Evolutionary conservation across 352 stramenopile species (phyloP).

Genomic region (Phytophthora parvispora): DNA sequence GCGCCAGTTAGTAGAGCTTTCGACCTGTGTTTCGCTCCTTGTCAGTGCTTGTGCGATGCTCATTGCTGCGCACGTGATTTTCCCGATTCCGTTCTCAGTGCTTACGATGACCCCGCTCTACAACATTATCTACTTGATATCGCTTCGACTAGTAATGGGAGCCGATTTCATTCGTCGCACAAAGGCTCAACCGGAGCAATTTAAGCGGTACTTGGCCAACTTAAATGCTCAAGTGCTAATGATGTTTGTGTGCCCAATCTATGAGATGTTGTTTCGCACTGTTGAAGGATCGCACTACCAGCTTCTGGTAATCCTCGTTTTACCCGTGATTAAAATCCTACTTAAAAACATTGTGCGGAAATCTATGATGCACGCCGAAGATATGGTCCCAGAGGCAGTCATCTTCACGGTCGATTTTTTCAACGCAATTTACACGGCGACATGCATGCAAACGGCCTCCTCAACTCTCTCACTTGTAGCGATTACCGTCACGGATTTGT

Average conservation of each 20-base stretch:
- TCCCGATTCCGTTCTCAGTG: slow-evolving; percentile 20
- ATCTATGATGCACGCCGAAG: slow-evolving; percentile 20
- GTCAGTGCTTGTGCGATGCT: slow-evolving; percentile 2
- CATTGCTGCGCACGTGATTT: slow-evolving; percentile 11
- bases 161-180: background rate
- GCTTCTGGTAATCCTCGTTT: slow-evolving; percentile 21
- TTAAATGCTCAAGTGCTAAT: slow-evolving; percentile 2
- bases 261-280: slow-evolving; percentile 6
- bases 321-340: slow-evolving; percentile 41
- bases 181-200: background rate
- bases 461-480: slow-evolving; percentile 8
- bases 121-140: slow-evolving; percentile 4
- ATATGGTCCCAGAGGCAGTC: slow-evolving; percentile 25
- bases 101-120: slow-evolving; percentile 12
- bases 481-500: slow-evolving; percentile 19
- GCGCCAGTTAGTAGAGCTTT: slow-evolving; percentile 10
- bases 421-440: slow-evolving; percentile 31
- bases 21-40: slow-evolving; percentile 4
- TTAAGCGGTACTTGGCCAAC: slow-evolving; percentile 2
- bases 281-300: slow-evolving; percentile 2
- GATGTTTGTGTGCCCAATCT: slow-evolving; percentile 16
- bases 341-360: slow-evolving; percentile 32
- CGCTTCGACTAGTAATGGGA: background rate
- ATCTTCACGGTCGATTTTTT: slow-evolving; percentile 42
- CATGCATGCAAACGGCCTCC: slow-evolving; percentile 31